Evolutionary conservation across 2,329 filamentous ascomycete species (phyloP).

Genomic region (Chaetomium olivaceum): DNA sequence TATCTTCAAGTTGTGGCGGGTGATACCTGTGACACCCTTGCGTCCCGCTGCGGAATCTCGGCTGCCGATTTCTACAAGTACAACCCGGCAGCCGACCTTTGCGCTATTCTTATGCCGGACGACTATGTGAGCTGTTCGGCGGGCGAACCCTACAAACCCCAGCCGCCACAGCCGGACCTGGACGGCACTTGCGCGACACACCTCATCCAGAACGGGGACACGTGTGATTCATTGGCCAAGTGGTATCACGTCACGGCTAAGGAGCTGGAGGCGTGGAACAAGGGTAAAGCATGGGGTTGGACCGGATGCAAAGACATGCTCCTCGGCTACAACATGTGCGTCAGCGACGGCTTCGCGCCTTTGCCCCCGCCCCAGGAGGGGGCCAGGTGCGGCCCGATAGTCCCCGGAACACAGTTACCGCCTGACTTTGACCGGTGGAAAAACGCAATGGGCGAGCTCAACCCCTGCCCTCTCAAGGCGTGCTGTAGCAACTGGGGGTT

Average conservation of each 20-base stretch:
- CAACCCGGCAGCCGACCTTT: slow-evolving; percentile 36
- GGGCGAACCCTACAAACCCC: slow-evolving; percentile 37
- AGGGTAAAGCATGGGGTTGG: slow-evolving; percentile 42
- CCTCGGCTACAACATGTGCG: slow-evolving; percentile 17
- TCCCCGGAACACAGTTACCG: slow-evolving; percentile 34
- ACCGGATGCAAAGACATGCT: slow-evolving; percentile 40
- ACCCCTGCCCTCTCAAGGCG: slow-evolving; percentile 31
- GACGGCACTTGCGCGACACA: slow-evolving; percentile 43
- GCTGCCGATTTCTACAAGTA: slow-evolving; percentile 30
- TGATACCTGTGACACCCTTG: neutral
- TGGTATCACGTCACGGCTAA: slow-evolving; percentile 36
- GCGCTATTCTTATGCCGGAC: slow-evolving; percentile 32
- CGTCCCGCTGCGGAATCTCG: slow-evolving; percentile 8
- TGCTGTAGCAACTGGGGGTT: slow-evolving; percentile 41
- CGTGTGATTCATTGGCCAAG: slow-evolving; percentile 34
- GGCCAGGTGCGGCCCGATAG: slow-evolving; percentile 47
- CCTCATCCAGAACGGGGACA: slow-evolving; percentile 37
- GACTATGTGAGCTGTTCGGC: slow-evolving; percentile 42
- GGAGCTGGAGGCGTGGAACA: slow-evolving; percentile 44
- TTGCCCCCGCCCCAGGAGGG: slow-evolving; percentile 41
- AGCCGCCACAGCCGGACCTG: slow-evolving; percentile 38
- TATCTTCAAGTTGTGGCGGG: neutral
- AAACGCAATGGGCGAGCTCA: slow-evolving; percentile 32
- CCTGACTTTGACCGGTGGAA: no score
- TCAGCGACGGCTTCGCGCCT: slow-evolving; percentile 36